Conservation (phyloP, 306 rosid genomes). For the Pyrus pyrifolia region DNA sequence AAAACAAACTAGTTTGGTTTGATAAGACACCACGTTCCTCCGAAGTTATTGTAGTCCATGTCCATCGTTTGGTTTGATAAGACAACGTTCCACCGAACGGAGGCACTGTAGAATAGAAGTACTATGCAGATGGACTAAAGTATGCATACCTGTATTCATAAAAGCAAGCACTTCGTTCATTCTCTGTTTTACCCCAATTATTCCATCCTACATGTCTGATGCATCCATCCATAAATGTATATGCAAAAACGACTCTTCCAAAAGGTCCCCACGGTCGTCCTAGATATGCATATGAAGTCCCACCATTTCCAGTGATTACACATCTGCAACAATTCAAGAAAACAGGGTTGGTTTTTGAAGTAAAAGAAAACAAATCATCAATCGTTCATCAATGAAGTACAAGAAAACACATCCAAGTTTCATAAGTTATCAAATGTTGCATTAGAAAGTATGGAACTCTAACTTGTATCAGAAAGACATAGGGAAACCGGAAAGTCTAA, state of each 20-base stretch:
- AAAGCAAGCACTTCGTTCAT: slow-evolving; percentile 70
- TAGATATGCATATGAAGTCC: slow-evolving; percentile 41
- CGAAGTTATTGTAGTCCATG: neutral
- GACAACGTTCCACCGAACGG: neutral
- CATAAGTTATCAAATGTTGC: neutral
- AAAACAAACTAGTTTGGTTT: neutral
- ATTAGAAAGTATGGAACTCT: neutral
- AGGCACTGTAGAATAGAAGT: slow-evolving; percentile 2
- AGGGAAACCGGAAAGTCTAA: too few species aligned
- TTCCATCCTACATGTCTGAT: slow-evolving; percentile 68
- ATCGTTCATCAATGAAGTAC: slow-evolving; percentile 6
- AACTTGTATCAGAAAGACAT: neutral
- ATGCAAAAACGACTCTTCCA: slow-evolving; percentile 82
- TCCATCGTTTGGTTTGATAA: neutral
- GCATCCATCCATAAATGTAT: slow-evolving; percentile 69
- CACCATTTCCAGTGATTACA: slow-evolving; percentile 71
- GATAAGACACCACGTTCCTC: too few species aligned
- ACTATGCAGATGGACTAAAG: slow-evolving; percentile 3
- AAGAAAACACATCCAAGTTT: neutral
- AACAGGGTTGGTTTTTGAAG: too few species aligned
- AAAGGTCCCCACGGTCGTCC: slow-evolving; percentile 97
- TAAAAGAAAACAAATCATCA: slow-evolving; percentile 6
- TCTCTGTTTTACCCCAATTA: slow-evolving; percentile 77
- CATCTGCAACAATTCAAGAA: slow-evolving; percentile 42
- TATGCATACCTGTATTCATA: slow-evolving; percentile 63